A percentile compares a stretch with the other conserved stretches of the same genome.
Conservation (phyloP, 2,329 filamentous ascomycete genomes). For the Pyrenophora teres region DNA sequence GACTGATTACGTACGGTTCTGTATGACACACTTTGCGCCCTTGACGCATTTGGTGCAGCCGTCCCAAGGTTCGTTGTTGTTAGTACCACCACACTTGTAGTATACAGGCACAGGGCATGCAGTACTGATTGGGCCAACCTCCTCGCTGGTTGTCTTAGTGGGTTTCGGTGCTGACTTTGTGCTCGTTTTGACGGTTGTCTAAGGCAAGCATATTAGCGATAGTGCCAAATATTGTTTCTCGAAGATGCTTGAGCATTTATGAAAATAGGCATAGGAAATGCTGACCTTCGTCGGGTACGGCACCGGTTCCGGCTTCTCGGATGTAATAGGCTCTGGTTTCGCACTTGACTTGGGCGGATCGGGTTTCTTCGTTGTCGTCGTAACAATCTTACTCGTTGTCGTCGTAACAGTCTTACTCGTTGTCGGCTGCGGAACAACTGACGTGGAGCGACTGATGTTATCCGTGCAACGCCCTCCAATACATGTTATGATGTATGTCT, state of each 20-base stretch:
- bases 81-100: constrained; percentile 38
- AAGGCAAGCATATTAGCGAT: background rate
- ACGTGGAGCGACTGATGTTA: constrained; percentile 13
- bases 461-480: constrained; percentile 22
- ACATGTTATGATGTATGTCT: constrained; percentile 38
- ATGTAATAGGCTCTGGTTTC: background rate
- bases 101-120: constrained; percentile 38
- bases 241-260: too few species aligned
- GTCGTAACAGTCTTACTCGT: constrained; percentile 3
- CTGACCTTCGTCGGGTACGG: constrained; percentile 10
- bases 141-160: constrained; percentile 20
- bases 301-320: background rate
- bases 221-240: background rate
- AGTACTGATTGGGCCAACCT: constrained; percentile 35
- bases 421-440: constrained; percentile 8
- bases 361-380: constrained; percentile 12
- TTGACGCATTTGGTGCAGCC: constrained; percentile 36
- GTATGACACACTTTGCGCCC: constrained; percentile 31
- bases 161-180: constrained; percentile 12
- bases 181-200: constrained; percentile 14
- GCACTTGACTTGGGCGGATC: background rate
- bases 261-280: background rate
- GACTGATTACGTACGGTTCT: constrained; percentile 32
- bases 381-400: background rate
- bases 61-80: constrained; percentile 31